These are phyloP conservation scores for Populus pruinosa DNA, from an alignment of 345 rosid genomes.

Conservation along the genomic window DNA sequence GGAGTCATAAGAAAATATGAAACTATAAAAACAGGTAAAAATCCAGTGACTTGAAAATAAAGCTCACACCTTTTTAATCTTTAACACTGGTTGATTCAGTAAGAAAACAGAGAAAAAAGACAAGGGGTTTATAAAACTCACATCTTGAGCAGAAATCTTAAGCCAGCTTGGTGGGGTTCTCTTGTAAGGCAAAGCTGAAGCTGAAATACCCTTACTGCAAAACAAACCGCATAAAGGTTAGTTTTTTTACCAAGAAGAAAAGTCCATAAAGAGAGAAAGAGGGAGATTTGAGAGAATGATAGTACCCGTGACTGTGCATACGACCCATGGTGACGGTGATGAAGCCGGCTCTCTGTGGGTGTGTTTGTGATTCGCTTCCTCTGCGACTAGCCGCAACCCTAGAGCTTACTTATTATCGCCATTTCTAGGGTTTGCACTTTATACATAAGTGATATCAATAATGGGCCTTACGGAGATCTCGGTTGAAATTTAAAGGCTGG, in stretches of 20 bases:
- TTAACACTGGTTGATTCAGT: neutral
- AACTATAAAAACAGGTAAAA: neutral
- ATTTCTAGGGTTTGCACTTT: slow-evolving; percentile 8
- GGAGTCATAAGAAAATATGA: neutral
- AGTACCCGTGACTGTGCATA: slow-evolving; percentile 75
- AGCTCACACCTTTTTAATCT: neutral
- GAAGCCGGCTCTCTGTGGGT: slow-evolving; percentile 3
- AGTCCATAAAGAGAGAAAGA: neutral
- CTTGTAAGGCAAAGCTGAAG: slow-evolving; percentile 87
- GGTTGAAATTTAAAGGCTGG: neutral
- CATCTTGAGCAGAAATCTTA: slow-evolving; percentile 62
- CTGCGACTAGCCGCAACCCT: slow-evolving; percentile 18
- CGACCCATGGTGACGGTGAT: slow-evolving; percentile 64
- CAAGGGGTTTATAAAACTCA: slow-evolving; percentile 16
- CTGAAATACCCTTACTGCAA: slow-evolving; percentile 74
- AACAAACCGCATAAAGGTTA: neutral
- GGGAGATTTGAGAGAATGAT: neutral
- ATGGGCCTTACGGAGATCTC: neutral
- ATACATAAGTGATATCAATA: neutral
- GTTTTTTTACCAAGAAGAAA: neutral
- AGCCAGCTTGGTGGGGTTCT: slow-evolving; percentile 81
- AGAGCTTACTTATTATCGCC: neutral
- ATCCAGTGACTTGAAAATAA: neutral
- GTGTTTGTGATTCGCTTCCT: neutral
- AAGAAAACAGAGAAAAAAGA: neutral